A percentile compares a stretch with the other conserved stretches of the same genome.
Conservation (phyloP, 108 stramenopile species). For the Nitzschia sp. region DNA sequence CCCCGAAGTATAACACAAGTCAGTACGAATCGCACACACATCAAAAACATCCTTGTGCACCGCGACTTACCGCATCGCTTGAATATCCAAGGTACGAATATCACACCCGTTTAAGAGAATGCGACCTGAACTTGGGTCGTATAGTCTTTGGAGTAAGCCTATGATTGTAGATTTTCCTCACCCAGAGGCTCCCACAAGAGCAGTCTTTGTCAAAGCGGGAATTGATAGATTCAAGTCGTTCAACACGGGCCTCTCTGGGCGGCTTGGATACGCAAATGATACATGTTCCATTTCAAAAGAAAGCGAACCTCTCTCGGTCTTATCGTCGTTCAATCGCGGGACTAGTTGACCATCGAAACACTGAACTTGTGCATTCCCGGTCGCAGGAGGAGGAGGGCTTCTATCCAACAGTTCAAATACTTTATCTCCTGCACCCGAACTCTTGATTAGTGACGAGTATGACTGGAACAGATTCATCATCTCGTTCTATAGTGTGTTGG, state of each 20-base stretch:
- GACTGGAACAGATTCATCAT: conserved; percentile 88
- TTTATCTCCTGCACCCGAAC: conserved; percentile 92
- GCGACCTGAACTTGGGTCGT: conserved; percentile 59
- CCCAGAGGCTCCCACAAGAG: conserved; percentile 76
- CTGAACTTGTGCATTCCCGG: conserved; percentile 52
- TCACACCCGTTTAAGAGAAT: conserved; percentile 51
- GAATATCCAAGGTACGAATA: no score
- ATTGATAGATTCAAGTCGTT: conserved; percentile 47
- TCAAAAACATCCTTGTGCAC: no score
- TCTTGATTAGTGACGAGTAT: conserved; percentile 88
- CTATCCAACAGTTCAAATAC: conserved; percentile 84
- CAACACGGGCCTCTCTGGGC: conserved; percentile 54
- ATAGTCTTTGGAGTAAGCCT: conserved; percentile 74
- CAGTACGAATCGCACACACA: conserved; percentile 12
- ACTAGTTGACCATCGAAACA: neutral
- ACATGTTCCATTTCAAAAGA: conserved; percentile 45
- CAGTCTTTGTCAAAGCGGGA: conserved; percentile 57
- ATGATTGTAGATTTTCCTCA: conserved; percentile 67
- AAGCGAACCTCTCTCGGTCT: no score
- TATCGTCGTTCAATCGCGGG: no score
- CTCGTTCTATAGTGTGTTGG: conserved; percentile 50
- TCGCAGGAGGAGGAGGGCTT: conserved; percentile 66
- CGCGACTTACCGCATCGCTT: neutral
- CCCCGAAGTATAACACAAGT: conserved; percentile 39
- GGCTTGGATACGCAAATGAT: conserved; percentile 56